A percentile compares a stretch with the other conserved stretches of the same genome.
Evolutionary conservation across 1,284 basidiomycete genomes (phyloP).

Genomic region (Cutaneotrichosporon sp.): DNA sequence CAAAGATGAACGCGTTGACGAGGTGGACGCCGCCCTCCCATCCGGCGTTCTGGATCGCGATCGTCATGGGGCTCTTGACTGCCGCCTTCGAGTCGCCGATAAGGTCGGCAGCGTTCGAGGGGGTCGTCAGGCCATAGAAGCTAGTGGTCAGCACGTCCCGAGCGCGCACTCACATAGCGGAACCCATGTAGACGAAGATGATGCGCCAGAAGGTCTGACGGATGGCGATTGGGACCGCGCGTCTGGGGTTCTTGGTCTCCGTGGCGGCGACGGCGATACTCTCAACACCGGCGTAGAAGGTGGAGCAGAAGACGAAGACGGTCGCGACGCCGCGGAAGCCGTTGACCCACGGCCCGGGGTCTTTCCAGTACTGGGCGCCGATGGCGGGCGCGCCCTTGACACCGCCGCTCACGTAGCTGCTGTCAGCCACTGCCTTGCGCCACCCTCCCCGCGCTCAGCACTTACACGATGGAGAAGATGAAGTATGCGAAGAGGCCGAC

Average conservation of each 20-base stretch:
- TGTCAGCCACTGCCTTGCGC: constrained; percentile 2
- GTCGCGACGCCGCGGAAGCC: constrained; percentile 27
- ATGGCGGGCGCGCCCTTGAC: constrained; percentile 50
- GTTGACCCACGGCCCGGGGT: constrained; percentile 55
- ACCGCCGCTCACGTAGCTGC: constrained; percentile 57
- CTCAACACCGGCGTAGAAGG: constrained; percentile 40
- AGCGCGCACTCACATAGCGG: constrained; percentile 39
- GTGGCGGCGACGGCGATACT: constrained; percentile 55
- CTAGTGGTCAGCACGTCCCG: not conserved
- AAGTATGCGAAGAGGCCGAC: constrained; percentile 50
- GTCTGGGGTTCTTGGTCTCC: constrained; percentile 64
- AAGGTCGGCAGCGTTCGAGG: constrained; percentile 64
- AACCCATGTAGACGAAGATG: constrained; percentile 67
- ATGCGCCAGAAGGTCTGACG: constrained; percentile 75
- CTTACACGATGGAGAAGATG: constrained; percentile 65
- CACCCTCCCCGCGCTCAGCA: constrained; percentile 38
- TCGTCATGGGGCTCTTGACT: constrained; percentile 78
- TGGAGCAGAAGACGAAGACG: constrained; percentile 28
- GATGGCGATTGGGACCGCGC: constrained; percentile 75
- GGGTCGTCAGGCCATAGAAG: constrained; percentile 75
- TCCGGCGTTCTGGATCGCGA: constrained; percentile 66
- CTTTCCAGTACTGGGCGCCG: constrained; percentile 56
- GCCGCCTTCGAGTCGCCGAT: constrained; percentile 60
- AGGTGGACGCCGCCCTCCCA: constrained; percentile 71
- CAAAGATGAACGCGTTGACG: constrained; percentile 65